Conservation (phyloP, 1,284 basidiomycete genomes). For the Malassezia restricta region DNA sequence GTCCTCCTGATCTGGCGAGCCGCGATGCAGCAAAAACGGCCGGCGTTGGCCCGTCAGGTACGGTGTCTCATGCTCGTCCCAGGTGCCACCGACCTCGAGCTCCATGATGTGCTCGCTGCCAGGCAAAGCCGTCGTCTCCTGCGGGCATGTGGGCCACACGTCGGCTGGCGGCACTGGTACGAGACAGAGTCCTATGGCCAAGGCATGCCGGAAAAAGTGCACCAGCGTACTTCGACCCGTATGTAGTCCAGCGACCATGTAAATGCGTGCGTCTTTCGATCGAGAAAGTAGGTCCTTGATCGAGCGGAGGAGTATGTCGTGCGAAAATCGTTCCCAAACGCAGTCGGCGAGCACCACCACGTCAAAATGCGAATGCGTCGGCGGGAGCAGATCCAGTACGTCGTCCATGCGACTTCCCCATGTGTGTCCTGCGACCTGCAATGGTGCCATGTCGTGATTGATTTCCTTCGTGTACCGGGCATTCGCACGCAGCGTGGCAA, state of each 20-base stretch:
- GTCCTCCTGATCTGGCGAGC: slow-evolving; percentile 10
- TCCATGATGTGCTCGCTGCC: slow-evolving; percentile 23
- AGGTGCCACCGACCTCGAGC: slow-evolving; percentile 21
- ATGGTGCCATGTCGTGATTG: background rate
- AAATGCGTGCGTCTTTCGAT: slow-evolving; percentile 19
- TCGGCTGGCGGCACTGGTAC: slow-evolving; percentile 11
- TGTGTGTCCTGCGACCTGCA: slow-evolving; percentile 29
- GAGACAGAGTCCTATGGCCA: slow-evolving; percentile 21
- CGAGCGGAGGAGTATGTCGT: slow-evolving; percentile 31
- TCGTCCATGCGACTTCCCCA: slow-evolving; percentile 37
- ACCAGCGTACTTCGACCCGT: slow-evolving; percentile 36
- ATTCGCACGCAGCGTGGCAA: slow-evolving; percentile 32
- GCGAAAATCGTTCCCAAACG: slow-evolving; percentile 40
- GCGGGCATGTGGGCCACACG: slow-evolving; percentile 13
- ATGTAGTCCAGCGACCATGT: slow-evolving; percentile 39
- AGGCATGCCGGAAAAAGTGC: slow-evolving; percentile 27
- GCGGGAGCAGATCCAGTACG: slow-evolving; percentile 27
- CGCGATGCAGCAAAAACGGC: slow-evolving; percentile 4
- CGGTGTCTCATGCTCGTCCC: background rate
- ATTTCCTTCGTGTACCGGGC: slow-evolving; percentile 16
- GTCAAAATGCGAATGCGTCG: slow-evolving; percentile 16
- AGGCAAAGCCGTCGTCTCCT: background rate
- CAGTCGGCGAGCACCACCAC: slow-evolving; percentile 40
- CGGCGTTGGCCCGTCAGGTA: slow-evolving; percentile 15
- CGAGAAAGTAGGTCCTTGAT: slow-evolving; percentile 18